phyloP scores from a whole-genome alignment of 306 rosid species.

The Lathyrus oleraceus region DNA sequence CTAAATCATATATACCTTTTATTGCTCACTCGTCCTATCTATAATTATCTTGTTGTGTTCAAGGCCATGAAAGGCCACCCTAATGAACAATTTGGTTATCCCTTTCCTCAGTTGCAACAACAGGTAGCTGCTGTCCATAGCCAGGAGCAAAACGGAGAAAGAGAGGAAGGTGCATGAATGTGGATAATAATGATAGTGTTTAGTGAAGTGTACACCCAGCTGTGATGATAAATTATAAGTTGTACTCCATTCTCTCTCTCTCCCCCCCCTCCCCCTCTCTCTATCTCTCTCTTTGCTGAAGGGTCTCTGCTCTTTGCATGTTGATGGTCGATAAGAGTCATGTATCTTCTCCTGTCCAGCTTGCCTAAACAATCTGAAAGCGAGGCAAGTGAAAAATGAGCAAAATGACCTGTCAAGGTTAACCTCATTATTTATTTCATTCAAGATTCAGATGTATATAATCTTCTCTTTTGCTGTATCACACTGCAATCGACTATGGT shows the following conservation, averaged over 20 bases:
- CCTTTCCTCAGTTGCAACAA: slow-evolving; percentile 71
- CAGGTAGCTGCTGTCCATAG: slow-evolving; percentile 56
- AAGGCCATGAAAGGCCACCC: neutral
- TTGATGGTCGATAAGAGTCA: slow-evolving; percentile 40
- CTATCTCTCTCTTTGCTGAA: slow-evolving; percentile 35
- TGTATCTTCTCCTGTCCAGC: slow-evolving; percentile 46
- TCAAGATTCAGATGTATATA: slow-evolving; percentile 39
- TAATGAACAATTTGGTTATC: slow-evolving; percentile 29
- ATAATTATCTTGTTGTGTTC: neutral
- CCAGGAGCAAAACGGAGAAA: slow-evolving; percentile 70
- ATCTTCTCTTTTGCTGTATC: slow-evolving; percentile 42
- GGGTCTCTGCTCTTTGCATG: slow-evolving; percentile 40
- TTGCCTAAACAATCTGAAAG: slow-evolving; percentile 31
- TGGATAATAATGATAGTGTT: slow-evolving; percentile 33
- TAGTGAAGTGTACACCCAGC: slow-evolving; percentile 50
- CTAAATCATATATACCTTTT: neutral
- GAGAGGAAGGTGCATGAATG: slow-evolving; percentile 61
- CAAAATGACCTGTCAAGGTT: slow-evolving; percentile 37
- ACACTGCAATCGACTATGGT: slow-evolving; percentile 41
- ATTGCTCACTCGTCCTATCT: neutral
- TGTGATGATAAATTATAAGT: slow-evolving; percentile 51
- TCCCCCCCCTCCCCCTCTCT: neutral
- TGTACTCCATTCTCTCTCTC: slow-evolving; percentile 36
- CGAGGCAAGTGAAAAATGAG: slow-evolving; percentile 41
- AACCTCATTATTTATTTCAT: slow-evolving; percentile 37